Percentiles rank a stretch among this genome's conserved stretches.
These are phyloP conservation scores for Xylariaceae sp. DNA, from an alignment of 2,329 filamentous ascomycete species.

Conservation along the genomic window DNA sequence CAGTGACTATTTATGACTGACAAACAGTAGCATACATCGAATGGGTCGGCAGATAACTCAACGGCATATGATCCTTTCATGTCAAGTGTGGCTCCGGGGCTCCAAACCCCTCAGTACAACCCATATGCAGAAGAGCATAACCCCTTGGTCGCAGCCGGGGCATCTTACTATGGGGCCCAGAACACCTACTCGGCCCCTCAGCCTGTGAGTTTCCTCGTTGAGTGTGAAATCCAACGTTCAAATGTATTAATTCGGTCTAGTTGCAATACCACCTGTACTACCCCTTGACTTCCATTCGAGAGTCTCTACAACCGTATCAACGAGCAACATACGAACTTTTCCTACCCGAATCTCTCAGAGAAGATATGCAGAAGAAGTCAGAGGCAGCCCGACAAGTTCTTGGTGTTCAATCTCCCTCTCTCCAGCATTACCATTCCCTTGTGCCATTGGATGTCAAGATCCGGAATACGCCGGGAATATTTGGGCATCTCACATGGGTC, in stretches of 20 bases:
- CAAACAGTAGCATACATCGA: slow-evolving; percentile 23
- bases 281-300: slow-evolving; percentile 66
- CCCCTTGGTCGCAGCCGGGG: slow-evolving; percentile 49
- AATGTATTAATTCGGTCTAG: slow-evolving; percentile 34
- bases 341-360: slow-evolving; percentile 75
- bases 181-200: slow-evolving; percentile 50
- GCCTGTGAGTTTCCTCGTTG: slow-evolving; percentile 44
- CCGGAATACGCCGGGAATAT: slow-evolving; percentile 70
- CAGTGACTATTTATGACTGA: slow-evolving; percentile 16
- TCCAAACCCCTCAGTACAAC: slow-evolving; percentile 54
- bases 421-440: slow-evolving; percentile 88
- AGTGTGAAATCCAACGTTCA: slow-evolving; percentile 1
- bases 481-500: slow-evolving; percentile 87
- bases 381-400: slow-evolving; percentile 82
- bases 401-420: slow-evolving; percentile 68
- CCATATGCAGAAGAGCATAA: slow-evolving; percentile 73
- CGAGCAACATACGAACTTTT: slow-evolving; percentile 87
- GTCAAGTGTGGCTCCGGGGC: slow-evolving; percentile 47
- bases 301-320: slow-evolving; percentile 80
- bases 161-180: slow-evolving; percentile 63
- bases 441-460: slow-evolving; percentile 81
- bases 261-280: slow-evolving; percentile 92
- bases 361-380: slow-evolving; percentile 83
- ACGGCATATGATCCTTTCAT: slow-evolving; percentile 61
- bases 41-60: slow-evolving; percentile 28